Base-by-base conservation (phyloP, 352 stramenopile genomes). In the Pythium myriotylum region DNA sequence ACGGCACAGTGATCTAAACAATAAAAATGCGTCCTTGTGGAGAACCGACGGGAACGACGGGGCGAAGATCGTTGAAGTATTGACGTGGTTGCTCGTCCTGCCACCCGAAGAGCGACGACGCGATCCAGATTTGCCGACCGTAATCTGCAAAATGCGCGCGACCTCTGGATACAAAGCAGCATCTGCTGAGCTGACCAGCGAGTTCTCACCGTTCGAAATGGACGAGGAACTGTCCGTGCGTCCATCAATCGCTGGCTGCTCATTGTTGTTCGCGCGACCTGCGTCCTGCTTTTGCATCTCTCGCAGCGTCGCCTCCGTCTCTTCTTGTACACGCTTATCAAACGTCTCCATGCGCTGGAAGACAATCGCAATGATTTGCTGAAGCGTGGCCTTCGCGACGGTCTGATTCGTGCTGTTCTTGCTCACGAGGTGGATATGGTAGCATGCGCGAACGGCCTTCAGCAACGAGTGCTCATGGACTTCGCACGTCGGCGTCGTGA, bases 11-110 rank as follows among this genome's bases (percentile, higher is more conserved):
- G 97, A 98, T 3, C 98, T 89, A 65, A 99, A 99, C 14, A 99
- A 74, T 57, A 99, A 76, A 60, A 99, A 99, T 10, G 93, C 91
- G 74, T 99, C 98, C 56, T 97, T 98, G 78, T 99, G 97, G 43
- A 98, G 95, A 61, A 98, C 83, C 0, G 96, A 99, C 4, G 93
- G 83, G 72, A 99, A 99, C 14, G 81, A 74, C 23, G 82, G 74
- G 16, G 75, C 67, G 54, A 81, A 86, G 42, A 82, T 65, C 14
- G 75, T 73, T 37, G 77, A 64, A 2, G 51, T 51, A 50, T 56
- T 62, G 37, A 58, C 48, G 29, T 62, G 51, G 33, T 60, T 65
- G 51, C 19, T 40, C 39, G 52, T 17, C 14, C 52, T 39, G 9
- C 26, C 37, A 0, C 17, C 16, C 1, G 35, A 33, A 26, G 57